Base-by-base conservation (phyloP, 2,329 filamentous ascomycete genomes). In the Rutstroemia sp. region DNA sequence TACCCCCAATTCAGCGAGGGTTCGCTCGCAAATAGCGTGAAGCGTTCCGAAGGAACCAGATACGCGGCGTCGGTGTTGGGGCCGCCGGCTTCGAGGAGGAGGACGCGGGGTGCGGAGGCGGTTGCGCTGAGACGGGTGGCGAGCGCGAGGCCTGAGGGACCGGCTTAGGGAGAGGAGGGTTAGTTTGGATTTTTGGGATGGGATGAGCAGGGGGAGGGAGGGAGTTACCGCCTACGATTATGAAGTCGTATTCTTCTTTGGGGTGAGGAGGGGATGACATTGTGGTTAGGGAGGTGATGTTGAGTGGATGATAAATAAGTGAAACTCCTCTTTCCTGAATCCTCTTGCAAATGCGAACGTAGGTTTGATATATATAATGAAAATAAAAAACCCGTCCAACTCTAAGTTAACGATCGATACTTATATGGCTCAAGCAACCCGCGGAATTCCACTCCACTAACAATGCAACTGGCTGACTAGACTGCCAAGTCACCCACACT, bases 1-100 rank as follows among this genome's bases (percentile, higher is more conserved):
- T 65, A 67, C 8, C 64, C 61, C 65, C 65, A 67, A 17, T 67
- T 65, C 7, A 67, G 37, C 1, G 51, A 34, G 2, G 62, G 50
- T 42, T 64, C 45, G 59, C 71, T 68, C 42, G 78, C 77, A 0
- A 78, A 79, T 2, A 72, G 52, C 61, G 66, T 63, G 67, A 77
- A 87, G 48, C 82, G 75, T 61, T 85, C 75, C n/a, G 75, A 79
- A 48, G 76, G 74, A 12, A 79, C 73, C 2, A 77, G 76, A 8
- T 78, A 70, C 8, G 71, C 67, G 5, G 67, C 70, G 57, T 78
- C 75, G 1, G 76, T 73, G 48, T 82, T 79, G 7, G 64, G 62
- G 1, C 58, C 62, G 10, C 84, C 84, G 1, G 82, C 83, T 68
- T 87, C 83, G 2, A 87, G 69, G 1, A 87, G 73, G 1, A 86